These are phyloP conservation scores for Tetratostichococcus sp. DNA, from an alignment of 139 green algal species.

Conservation along the genomic window DNA sequence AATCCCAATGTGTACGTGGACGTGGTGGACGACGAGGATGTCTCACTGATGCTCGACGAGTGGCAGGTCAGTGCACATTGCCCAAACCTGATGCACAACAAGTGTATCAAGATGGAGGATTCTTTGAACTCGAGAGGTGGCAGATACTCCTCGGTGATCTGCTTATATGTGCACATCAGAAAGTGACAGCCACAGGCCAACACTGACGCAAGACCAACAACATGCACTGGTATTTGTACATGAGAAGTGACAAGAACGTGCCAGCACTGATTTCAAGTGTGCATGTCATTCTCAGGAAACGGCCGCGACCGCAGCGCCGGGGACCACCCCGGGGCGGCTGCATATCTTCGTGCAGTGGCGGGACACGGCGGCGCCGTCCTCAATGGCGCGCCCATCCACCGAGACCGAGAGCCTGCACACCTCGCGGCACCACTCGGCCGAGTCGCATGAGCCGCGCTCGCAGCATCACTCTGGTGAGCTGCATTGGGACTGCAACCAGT, in stretches of 20 bases:
- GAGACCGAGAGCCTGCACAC: neutral
- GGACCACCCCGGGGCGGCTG: slow-evolving; percentile 20
- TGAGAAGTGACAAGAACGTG: no score
- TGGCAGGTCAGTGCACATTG: no score
- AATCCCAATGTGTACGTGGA: slow-evolving; percentile 51
- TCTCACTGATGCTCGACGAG: slow-evolving; percentile 71
- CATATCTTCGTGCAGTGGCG: slow-evolving; percentile 40
- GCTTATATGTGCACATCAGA: no score
- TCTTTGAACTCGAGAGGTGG: no score
- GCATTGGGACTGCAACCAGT: slow-evolving; percentile 1
- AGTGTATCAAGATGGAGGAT: no score
- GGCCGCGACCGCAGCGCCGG: neutral
- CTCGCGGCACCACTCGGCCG: neutral
- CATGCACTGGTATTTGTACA: no score
- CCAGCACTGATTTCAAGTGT: no score
- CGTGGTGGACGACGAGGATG: slow-evolving; percentile 60
- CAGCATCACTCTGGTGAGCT: neutral
- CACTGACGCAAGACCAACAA: no score
- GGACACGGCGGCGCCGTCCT: neutral
- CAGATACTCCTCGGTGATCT: no score
- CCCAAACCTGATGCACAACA: no score
- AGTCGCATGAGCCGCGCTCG: slow-evolving; percentile 7
- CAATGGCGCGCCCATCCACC: neutral
- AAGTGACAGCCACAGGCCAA: no score
- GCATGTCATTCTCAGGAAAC: no score